phyloP scores from a whole-genome alignment of 2,329 filamentous ascomycete species.

The Clonostachys byssicola region DNA sequence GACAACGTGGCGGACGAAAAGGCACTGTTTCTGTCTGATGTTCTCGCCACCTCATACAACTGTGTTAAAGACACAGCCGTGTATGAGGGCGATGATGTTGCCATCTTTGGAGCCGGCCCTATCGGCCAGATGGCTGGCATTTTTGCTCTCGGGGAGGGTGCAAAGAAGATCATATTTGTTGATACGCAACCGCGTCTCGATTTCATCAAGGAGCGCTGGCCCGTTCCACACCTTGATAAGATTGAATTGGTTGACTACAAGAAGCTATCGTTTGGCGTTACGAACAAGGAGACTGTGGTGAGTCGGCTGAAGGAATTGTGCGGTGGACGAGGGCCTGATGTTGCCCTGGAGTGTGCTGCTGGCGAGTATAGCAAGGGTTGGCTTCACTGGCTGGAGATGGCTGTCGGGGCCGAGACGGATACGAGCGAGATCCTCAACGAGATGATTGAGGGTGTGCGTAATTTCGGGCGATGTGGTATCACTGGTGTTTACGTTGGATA shows the following conservation, averaged over 20 bases:
- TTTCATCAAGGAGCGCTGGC: constrained; percentile 60
- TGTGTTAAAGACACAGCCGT: constrained; percentile 80
- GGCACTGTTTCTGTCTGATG: constrained; percentile 74
- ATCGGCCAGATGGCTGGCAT: constrained; percentile 81
- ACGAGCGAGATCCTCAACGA: constrained; percentile 79
- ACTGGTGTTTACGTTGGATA: constrained; percentile 67
- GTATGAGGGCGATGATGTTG: constrained; percentile 72
- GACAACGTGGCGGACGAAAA: constrained; percentile 82
- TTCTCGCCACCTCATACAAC: constrained; percentile 76
- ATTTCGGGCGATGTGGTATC: constrained; percentile 70
- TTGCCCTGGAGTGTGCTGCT: constrained; percentile 62
- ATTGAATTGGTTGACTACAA: constrained; percentile 68
- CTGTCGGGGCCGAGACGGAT: constrained; percentile 72
- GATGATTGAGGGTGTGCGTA: constrained; percentile 71
- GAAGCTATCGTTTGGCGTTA: constrained; percentile 52
- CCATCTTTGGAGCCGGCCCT: constrained; percentile 81
- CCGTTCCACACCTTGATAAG: constrained; percentile 39
- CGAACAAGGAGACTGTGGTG: constrained; percentile 58
- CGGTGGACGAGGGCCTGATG: constrained; percentile 69
- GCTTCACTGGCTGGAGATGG: constrained; percentile 53
- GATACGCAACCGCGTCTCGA: constrained; percentile 70
- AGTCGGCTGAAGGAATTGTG: constrained; percentile 70
- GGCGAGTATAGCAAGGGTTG: constrained; percentile 60
- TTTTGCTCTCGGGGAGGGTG: constrained; percentile 72
- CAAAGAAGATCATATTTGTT: constrained; percentile 72